Evolutionary conservation across 108 stramenopile genomes (phyloP).

Genomic region (Cyclotella cryptica): DNA sequence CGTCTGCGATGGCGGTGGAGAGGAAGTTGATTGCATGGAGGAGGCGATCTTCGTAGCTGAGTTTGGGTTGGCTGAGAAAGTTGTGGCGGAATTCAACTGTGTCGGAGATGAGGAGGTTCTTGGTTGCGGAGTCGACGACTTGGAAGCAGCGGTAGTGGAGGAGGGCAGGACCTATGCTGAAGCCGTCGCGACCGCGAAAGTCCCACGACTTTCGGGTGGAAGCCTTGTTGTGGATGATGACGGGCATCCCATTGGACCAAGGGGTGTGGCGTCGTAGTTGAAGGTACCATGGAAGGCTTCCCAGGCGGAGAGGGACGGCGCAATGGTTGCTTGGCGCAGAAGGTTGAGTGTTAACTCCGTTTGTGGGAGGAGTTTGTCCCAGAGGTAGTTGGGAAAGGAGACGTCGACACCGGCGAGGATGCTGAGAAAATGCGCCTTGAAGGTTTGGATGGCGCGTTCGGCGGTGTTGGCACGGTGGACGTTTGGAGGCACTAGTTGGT

Average conservation of each 20-base stretch:
- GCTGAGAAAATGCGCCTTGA: conserved; percentile 58
- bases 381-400: conserved; percentile 43
- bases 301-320: background rate
- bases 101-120: conserved; percentile 16
- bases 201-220: background rate
- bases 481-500: conserved; percentile 51
- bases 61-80: background rate
- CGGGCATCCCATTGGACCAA: conserved; percentile 9
- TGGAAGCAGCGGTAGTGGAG: conserved; percentile 21
- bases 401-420: conserved; percentile 34
- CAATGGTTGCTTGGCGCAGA: conserved; percentile 36
- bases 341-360: conserved; percentile 50
- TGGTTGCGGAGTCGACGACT: conserved; percentile 2
- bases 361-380: conserved; percentile 51
- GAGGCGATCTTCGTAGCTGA: conserved; percentile 1
- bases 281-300: background rate
- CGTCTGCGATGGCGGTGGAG: background rate
- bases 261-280: conserved; percentile 9
- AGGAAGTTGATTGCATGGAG: conserved; percentile 15
- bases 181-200: conserved; percentile 7
- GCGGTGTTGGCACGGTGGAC: conserved; percentile 54
- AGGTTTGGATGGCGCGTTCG: conserved; percentile 59
- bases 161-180: conserved; percentile 6
- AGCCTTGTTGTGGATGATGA: conserved; percentile 1
- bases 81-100: conserved; percentile 20